A percentile compares a stretch with the other conserved stretches of the same genome.
Conservation (phyloP, 306 rosid species). For the Cajanus cajan region DNA sequence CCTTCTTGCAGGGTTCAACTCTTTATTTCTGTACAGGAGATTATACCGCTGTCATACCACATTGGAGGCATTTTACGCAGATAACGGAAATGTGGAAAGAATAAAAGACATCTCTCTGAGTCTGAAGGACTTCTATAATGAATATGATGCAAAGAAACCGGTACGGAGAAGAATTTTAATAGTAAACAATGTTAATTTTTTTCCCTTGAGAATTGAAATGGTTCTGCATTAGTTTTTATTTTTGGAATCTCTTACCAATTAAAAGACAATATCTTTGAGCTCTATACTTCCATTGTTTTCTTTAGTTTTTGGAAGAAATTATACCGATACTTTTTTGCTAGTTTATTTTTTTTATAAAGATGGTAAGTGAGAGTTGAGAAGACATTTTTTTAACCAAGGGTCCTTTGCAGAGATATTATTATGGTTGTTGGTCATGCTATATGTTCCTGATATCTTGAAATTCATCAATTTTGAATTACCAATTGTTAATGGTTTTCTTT, state of each 20-base stretch:
- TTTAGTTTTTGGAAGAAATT: conserved; percentile 2
- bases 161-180: conserved; percentile 40
- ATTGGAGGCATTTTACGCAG: conserved; percentile 67
- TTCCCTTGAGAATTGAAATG: neutral
- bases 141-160: conserved; percentile 86
- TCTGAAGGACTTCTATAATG: conserved; percentile 50
- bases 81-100: conserved; percentile 78
- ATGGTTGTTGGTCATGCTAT: conserved; percentile 12
- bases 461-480: conserved; percentile 18
- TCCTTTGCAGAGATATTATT: neutral
- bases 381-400: neutral
- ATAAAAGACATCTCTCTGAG: conserved; percentile 47
- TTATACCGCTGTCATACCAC: conserved; percentile 76
- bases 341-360: neutral
- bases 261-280: conserved; percentile 6
- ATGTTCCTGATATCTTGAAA: neutral
- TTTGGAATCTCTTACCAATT: conserved; percentile 3
- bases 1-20: conserved; percentile 75
- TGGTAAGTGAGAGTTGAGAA: conserved; percentile 15
- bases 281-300: conserved; percentile 14
- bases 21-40: conserved; percentile 79
- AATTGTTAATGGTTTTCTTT: conserved; percentile 15
- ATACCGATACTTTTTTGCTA: neutral
- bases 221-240: conserved; percentile 15
- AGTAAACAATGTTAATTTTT: neutral